Base-by-base conservation (phyloP, 768 basidiomycete species). In the Sporobolomyces phaffii region DNA sequence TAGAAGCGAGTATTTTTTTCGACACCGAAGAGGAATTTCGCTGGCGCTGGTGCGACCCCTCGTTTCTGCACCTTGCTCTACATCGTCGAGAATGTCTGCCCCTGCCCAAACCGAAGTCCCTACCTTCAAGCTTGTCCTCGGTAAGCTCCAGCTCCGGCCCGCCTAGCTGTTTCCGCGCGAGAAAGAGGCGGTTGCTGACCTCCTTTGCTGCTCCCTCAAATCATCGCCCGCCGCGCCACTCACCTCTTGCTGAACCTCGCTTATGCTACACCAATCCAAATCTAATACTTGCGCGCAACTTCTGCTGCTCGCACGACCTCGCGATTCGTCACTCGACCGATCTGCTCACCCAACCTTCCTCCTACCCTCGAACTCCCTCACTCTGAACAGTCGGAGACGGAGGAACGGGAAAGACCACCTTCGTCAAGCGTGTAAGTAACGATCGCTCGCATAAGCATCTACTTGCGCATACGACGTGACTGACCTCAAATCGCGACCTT, bases 71-170 rank as follows among this genome's bases (percentile, higher is more conserved):
- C n/a, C n/a, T n/a, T n/a, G n/a, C n/a, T n/a, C n/a, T n/a, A n/a
- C n/a, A n/a, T n/a, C n/a, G 22, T 17, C 22, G 13, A 57, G 17
- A 13, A 71, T 71, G 65, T 53, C 70, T 44, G 65, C 57, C n/a
- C 44, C 58, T 28, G 59, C 58, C 28, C 41, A 60, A 26, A n/a
- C 68, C 20, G 62, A 64, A 38, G 81, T 93, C 73, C 92, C 96
- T 41, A 90, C 91, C 64, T 99, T 98, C 84, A 99, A 99, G 81
- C 91, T 99, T 78, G 94, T 98, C 68, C 90, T 98, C 72, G 93
- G 93, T 93, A 77, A 76, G 88, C 81, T 57, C 61, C 72, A 0
- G 1, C 11, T 26, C 29, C 51, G 20, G 17, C 5, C 43, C 60
- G 40, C 7, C 20, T 38, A 28, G 26, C 44, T n/a, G 3, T 5